Base-by-base conservation (phyloP, 768 basidiomycete genomes). In the Neoboletus subvelutipes region DNA sequence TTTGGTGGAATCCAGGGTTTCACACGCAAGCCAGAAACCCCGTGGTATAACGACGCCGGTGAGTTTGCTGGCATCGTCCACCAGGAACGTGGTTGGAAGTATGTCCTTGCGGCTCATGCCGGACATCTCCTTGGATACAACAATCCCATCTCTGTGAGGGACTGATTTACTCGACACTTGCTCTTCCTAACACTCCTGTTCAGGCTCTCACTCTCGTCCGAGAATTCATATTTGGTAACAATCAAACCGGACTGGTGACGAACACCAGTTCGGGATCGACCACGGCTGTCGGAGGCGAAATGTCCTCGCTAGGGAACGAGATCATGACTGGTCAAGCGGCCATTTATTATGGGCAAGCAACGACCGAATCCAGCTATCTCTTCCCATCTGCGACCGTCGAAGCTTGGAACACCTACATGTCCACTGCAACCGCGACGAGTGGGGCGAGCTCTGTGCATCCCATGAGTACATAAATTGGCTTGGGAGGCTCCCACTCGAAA, bases 51-150 rank as follows among this genome's bases (percentile, higher is more conserved):
- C 55, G 83, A 86, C 50, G 63, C 67, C 0, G 81, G 82, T 18
- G 72, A 80, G 47, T 77, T 83, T 50, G 85, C 80, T 0, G 88
- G 88, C 0, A 83, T 88, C 28, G 79, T 88, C 18, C 86, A 87
- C 63, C 87, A 88, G 67, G 88, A 90, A 69, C 80, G 88, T 12
- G 31, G 3, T 33, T 33, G 31, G 31, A 33, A 33, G 12, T 33
- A 33, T 12, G 31, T 33, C 12, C 65, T 80, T 20, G 64, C 76
- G 37, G 64, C 63, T 20, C 67, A 64, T 45, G 73, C 77, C 0
- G 77, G 78, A n/a, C 76, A 77, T 55, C 69, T 77, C 29, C 61
- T 77, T 2, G 67, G 68, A 0, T 45, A 69, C 36, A 61, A 34
- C 41, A 68, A 73, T 24, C 79, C 79, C 2, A 50, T 55, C 40